A percentile compares a stretch with the other conserved stretches of the same genome.
phyloP scores from a whole-genome alignment of 202 grass and related monocot genomes.

The Bolboschoenoplectus hybrid region DNA sequence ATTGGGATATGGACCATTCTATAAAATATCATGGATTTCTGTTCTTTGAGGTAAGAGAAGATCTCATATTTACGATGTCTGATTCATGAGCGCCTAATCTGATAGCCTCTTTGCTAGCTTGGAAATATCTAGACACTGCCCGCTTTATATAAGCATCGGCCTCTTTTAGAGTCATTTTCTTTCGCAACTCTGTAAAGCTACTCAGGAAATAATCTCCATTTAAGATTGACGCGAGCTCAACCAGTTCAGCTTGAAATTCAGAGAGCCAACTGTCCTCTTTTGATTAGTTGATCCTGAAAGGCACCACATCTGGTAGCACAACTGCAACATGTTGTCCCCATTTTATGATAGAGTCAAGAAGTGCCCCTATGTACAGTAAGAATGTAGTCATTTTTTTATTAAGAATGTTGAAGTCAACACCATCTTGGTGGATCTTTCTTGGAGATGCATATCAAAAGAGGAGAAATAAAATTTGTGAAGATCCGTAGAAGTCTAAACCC shows the following conservation, averaged over 20 bases:
- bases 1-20: not conserved
- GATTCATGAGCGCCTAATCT: constrained; percentile 71
- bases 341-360: not conserved
- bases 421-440: no score
- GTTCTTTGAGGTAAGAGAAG: constrained; percentile 59
- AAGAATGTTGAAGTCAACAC: no score
- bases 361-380: not conserved
- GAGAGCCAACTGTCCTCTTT: constrained; percentile 73
- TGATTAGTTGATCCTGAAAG: constrained; percentile 45
- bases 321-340: constrained; percentile 42
- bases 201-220: constrained; percentile 88
- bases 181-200: constrained; percentile 50
- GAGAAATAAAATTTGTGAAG: no score
- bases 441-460: no score
- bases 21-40: constrained; percentile 40
- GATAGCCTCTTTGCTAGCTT: constrained; percentile 70
- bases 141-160: constrained; percentile 66
- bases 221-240: constrained; percentile 66
- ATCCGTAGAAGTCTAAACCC: no score
- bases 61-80: constrained; percentile 77
- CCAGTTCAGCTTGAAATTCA: constrained; percentile 79
- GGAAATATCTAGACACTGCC: constrained; percentile 65
- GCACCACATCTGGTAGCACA: constrained; percentile 59
- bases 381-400: no score
- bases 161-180: constrained; percentile 76